Base-by-base conservation (phyloP, 352 stramenopile genomes). In the Phytophthora agathidicida region DNA sequence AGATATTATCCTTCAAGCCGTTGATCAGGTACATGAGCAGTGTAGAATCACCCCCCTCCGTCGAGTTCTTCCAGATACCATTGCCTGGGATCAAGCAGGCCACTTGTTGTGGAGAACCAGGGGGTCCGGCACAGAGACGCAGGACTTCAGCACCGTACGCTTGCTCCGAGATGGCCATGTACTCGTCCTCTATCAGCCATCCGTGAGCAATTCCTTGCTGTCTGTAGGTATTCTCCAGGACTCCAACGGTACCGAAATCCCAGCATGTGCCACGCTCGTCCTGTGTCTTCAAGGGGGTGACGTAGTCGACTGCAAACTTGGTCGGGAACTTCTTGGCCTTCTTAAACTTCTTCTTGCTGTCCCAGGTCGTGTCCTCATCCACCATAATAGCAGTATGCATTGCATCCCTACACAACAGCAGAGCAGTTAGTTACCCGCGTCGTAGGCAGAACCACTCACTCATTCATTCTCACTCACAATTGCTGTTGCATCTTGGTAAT, bases 151-250 rank as follows among this genome's bases (percentile, higher is more conserved):
- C 80, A 8, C 80, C 80, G 43, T 85, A 88, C 5, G 75, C 80
- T 49, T 89, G 80, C 58, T 88, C 80, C 7, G 80, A 89, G 20
- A 89, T 56, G 19, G 75, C 68, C 24, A 89, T 60, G 60, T 75
- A 89, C 54, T 84, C 70, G 37, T 86, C 68, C 22, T 67, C 48
- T 36, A 71, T 30, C 20, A 89, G 55, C 80, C 80, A 89, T 6
- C 80, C 77, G 10, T 76, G 46, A 19, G 45, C 64, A 36, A 88
- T 65, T 19, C 80, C 80, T 37, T 89, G 80, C 41, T 77, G 66
- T 23, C 80, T 75, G 60, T 89, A 89, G 55, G 67, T 79, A 48
- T 88, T 77, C 58, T 89, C 80, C n/a, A 89, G 39, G n/a, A 86
- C 75, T 0, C 45, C 77, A 19, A 89, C 75, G 3, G 72, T 84